Percentiles rank a stretch among this genome's conserved stretches.
Evolutionary conservation across 2,329 filamentous ascomycete species (phyloP).

Genomic region (Sclerotinia spermophila): DNA sequence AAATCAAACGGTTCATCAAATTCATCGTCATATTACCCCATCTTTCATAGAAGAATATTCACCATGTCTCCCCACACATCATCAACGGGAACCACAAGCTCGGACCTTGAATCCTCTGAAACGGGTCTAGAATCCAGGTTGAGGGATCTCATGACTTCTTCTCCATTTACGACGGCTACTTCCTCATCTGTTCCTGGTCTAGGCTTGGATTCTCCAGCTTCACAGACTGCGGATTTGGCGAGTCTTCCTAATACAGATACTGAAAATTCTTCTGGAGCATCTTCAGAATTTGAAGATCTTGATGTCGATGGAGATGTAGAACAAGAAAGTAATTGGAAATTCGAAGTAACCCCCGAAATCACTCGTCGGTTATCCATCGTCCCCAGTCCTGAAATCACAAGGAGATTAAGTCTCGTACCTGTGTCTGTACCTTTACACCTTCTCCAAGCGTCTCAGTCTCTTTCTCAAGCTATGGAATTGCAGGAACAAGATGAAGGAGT

Average conservation of each 20-base stretch:
- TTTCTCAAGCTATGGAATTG: conserved; percentile 28
- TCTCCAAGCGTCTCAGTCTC: conserved; percentile 4
- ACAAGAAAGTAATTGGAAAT: not conserved
- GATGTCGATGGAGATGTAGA: not conserved
- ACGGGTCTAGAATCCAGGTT: conserved; percentile 5
- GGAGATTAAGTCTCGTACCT: conserved; percentile 20
- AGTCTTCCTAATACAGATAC: conserved; percentile 29
- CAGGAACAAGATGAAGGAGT: conserved; percentile 26
- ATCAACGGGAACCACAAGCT: not conserved
- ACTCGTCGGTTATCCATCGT: conserved; percentile 17
- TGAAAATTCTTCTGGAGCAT: conserved; percentile 21
- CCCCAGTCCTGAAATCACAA: conserved; percentile 25
- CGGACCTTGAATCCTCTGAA: not conserved
- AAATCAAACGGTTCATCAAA: not conserved
- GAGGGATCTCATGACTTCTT: conserved; percentile 2
- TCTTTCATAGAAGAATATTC: not conserved
- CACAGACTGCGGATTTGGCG: conserved; percentile 22
- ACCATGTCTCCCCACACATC: conserved; percentile 12
- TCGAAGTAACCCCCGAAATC: conserved; percentile 17
- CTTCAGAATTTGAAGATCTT: conserved; percentile 7
- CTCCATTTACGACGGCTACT: not conserved
- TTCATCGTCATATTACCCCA: not conserved
- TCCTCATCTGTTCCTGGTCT: not conserved
- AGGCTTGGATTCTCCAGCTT: conserved; percentile 16
- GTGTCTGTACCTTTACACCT: conserved; percentile 1